Evolutionary conservation across 352 stramenopile genomes (phyloP), one percentile per base, ranked within the genome.

Genomic region (Blastocystis sp.): DNA sequence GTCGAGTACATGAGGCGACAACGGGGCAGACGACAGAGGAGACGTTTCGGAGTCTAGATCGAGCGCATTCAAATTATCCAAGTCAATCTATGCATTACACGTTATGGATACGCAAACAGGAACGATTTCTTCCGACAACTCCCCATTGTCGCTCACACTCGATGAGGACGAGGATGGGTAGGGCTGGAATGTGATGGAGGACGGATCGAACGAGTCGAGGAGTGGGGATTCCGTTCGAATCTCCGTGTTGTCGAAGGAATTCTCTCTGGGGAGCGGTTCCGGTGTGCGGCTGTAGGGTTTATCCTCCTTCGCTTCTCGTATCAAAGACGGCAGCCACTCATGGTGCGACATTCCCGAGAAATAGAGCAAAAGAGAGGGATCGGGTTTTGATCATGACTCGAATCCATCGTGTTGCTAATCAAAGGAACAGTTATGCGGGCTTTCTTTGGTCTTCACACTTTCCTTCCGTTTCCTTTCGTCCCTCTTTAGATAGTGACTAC

Each of bases 121-220:
- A 19, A 84, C 56, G 48, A 84, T 52, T 52, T 84, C 74, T 84
- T 84, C 74, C 14, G 74, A 84, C 19, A 67, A 56, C 7, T 40
- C 45, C n/a, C 66, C 74, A 67, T 84, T 84, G 66, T 84, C 74
- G 40, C 74, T 84, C 34, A 23, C 74, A 19, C 5, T 56, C 48
- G 53, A 66, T 69, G 21, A 28, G 11, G 74, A 84, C 34, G 74
- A 84, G n/a, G 74, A 84, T 19, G 53, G n/a, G 69, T 84, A 67
- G 14, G 74, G 74, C 34, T 84, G 52, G n/a, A 84, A 84, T 19
- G 48, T 28, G 48, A 84, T 84, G 14, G 28, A 17, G 21, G 21
- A 41, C 14, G 34, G 56, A 56, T 69, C 52, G 21, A 65, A 10
- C 17, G 38, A 23, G n/a, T 56, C 48, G 48, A 17, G 48, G 5